A percentile compares a stretch with the other conserved stretches of the same genome.
phyloP scores from a whole-genome alignment of 805 yeast species.

The Saccharomycopsis sp. region DNA sequence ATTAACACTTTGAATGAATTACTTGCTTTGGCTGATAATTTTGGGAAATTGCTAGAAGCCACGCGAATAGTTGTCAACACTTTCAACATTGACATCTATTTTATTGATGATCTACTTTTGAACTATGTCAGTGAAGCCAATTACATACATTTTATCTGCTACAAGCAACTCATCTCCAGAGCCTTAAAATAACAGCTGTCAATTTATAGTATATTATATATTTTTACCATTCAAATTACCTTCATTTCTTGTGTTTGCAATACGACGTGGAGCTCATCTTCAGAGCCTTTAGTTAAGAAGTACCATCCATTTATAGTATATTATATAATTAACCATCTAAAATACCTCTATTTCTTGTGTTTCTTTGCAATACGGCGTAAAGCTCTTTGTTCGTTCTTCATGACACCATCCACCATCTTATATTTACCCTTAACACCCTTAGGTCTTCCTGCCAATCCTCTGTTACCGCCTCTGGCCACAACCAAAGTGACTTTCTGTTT shows the following conservation, averaged over 20 bases:
- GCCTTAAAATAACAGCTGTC: background rate
- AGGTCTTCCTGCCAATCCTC: slow-evolving; percentile 90
- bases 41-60: background rate
- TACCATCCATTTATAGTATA: no score
- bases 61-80: background rate
- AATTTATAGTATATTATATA: background rate
- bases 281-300: no score
- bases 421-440: slow-evolving; percentile 95
- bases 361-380: slow-evolving; percentile 84
- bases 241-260: no score
- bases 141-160: slow-evolving; percentile 1
- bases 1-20: slow-evolving; percentile 1
- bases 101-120: background rate
- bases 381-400: slow-evolving; percentile 97
- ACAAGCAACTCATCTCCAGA: background rate
- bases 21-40: background rate
- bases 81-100: background rate
- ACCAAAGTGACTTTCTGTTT: slow-evolving; percentile 86
- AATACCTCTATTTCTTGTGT: slow-evolving; percentile 57
- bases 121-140: background rate
- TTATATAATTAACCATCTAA: no score
- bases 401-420: slow-evolving; percentile 97
- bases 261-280: background rate
- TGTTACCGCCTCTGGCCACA: slow-evolving; percentile 79
- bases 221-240: no score